Evolutionary conservation across 2,329 filamentous ascomycete species (phyloP).

Genomic region (Rhytidhysteron rufulum): DNA sequence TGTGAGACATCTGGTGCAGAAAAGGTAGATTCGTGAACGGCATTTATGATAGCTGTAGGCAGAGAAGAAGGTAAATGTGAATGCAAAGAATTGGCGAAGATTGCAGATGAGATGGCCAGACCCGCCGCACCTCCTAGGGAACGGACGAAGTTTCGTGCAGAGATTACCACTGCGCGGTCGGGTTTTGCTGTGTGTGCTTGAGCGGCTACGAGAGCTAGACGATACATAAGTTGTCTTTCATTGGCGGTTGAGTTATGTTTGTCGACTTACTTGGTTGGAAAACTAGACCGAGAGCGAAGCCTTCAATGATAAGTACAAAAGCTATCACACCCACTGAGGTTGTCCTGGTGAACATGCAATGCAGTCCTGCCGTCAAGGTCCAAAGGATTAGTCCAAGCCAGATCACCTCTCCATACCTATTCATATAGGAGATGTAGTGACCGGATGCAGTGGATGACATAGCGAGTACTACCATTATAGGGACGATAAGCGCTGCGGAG

Average conservation of each 20-base stretch:
- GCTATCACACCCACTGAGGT: constrained; percentile 45
- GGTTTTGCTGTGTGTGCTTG: constrained; percentile 50
- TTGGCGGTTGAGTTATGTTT: not conserved
- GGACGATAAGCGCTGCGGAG: constrained; percentile 51
- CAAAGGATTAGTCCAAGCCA: constrained; percentile 47
- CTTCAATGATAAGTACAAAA: constrained; percentile 49
- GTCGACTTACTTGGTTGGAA: constrained; percentile 43
- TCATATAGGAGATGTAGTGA: constrained; percentile 54
- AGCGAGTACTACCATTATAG: constrained; percentile 48
- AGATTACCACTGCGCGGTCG: constrained; percentile 60
- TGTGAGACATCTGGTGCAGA: constrained; percentile 26
- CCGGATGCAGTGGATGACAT: constrained; percentile 48
- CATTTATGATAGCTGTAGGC: constrained; percentile 19
- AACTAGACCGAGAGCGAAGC: constrained; percentile 44
- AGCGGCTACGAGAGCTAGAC: constrained; percentile 49
- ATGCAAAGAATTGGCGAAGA: constrained; percentile 33
- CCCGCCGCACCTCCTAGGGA: constrained; percentile 57
- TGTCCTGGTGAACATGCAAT: constrained; percentile 48
- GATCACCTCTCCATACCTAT: constrained; percentile 59
- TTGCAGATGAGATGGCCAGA: constrained; percentile 54
- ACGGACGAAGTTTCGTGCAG: constrained; percentile 60
- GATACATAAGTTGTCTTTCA: not conserved
- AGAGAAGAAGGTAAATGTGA: constrained; percentile 11
- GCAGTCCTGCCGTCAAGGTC: constrained; percentile 53
- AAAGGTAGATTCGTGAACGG: constrained; percentile 33